Conservation (phyloP, 306 rosid species). For the Nissolia schottii region DNA sequence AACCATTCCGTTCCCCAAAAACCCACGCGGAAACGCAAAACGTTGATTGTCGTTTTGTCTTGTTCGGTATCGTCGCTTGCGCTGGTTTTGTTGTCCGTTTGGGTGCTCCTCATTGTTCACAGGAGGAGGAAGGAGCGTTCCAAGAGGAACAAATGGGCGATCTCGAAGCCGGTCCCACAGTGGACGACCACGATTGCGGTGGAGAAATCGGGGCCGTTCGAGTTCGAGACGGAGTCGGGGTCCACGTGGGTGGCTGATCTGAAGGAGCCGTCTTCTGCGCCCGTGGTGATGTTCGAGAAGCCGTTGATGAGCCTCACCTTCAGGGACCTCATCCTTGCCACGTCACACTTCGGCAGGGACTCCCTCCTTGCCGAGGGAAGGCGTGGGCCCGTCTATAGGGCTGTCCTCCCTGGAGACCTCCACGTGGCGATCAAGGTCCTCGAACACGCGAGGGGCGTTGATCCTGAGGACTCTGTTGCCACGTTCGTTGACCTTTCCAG, state of each 20-base stretch:
- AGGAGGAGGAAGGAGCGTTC: conserved; percentile 26
- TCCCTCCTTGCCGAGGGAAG: conserved; percentile 76
- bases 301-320: conserved; percentile 75
- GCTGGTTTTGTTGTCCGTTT: conserved; percentile 19
- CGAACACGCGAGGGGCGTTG: conserved; percentile 61
- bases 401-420: conserved; percentile 75
- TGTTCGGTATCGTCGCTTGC: conserved; percentile 25
- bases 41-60: conserved; percentile 30
- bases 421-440: conserved; percentile 90
- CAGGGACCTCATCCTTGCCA: conserved; percentile 83
- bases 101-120: background rate
- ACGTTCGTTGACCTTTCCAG: conserved; percentile 53
- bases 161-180: conserved; percentile 53
- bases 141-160: conserved; percentile 72
- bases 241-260: conserved; percentile 80
- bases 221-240: conserved; percentile 79
- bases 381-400: conserved; percentile 82
- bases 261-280: conserved; percentile 72
- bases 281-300: conserved; percentile 93
- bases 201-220: conserved; percentile 87
- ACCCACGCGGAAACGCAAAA: conserved; percentile 27
- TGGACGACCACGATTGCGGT: conserved; percentile 8
- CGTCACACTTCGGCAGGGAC: conserved; percentile 91
- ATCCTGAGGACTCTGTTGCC: conserved; percentile 45
- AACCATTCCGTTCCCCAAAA: no score